Conservation (phyloP, 208 protist genomes). For the Crithidia acanthocephali region DNA sequence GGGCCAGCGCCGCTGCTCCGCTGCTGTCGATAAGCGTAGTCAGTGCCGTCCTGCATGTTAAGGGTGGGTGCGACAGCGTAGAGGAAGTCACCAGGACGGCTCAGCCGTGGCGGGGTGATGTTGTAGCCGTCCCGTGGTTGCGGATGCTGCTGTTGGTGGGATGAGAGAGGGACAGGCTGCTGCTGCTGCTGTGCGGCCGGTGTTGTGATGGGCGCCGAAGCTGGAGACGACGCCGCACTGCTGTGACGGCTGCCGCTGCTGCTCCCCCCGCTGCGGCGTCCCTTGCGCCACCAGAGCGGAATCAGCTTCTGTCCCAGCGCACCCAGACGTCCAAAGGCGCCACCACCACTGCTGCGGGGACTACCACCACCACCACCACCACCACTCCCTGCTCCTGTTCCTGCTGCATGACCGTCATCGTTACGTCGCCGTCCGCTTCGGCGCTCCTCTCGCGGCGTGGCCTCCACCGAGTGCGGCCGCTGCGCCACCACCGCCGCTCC, state of each 20-base stretch:
- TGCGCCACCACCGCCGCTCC: neutral
- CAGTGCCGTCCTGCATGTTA: neutral
- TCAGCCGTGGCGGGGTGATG: neutral
- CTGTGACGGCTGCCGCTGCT: constrained; percentile 1
- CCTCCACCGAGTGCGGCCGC: constrained; percentile 6
- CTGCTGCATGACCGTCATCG: neutral
- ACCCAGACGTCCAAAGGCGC: neutral
- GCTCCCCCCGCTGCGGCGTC: neutral
- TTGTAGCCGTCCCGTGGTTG: neutral
- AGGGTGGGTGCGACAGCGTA: neutral
- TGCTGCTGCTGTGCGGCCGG: neutral
- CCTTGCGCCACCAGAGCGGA: constrained; percentile 10
- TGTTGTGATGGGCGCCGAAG: neutral
- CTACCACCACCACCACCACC: too few species aligned
- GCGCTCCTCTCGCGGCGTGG: neutral
- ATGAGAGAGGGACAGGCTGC: neutral
- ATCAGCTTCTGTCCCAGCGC: constrained; percentile 11
- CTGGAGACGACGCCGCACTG: neutral
- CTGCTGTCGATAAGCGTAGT: neutral
- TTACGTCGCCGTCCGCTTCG: neutral
- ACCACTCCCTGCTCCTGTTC: too few species aligned
- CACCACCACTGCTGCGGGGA: neutral
- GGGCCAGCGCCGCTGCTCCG: neutral
- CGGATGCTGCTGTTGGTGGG: neutral
- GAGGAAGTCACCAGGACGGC: neutral